Conservation (phyloP, 192 early-diverging fungal genomes). For the Piromyces finnis region DNA sequence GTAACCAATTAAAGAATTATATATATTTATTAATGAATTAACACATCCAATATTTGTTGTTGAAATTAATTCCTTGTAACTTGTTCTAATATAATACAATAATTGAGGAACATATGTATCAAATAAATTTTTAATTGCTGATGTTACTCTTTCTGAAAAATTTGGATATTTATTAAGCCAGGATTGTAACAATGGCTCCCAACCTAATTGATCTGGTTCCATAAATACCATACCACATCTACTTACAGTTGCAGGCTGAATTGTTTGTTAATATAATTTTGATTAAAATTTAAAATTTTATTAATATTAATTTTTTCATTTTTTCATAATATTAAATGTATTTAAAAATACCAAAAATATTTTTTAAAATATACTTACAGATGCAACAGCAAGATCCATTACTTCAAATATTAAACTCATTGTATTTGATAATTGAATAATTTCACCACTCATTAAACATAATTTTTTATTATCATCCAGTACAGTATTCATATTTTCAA, state of each 20-base stretch:
- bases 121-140: conserved; percentile 18
- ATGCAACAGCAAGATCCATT: conserved; percentile 47
- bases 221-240: not conserved
- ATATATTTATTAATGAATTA: conserved; percentile 24
- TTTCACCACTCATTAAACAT: conserved; percentile 43
- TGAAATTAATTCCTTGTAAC: conserved; percentile 38
- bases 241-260: not conserved
- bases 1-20: conserved; percentile 24
- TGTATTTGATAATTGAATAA: conserved; percentile 45
- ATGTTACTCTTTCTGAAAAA: conserved; percentile 5
- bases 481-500: conserved; percentile 26
- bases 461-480: conserved; percentile 46
- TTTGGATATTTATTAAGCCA: conserved; percentile 11
- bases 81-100: conserved; percentile 15
- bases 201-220: not conserved
- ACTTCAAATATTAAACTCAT: conserved; percentile 47
- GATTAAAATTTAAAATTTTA: too few species aligned
- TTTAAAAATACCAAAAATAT: too few species aligned
- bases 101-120: conserved; percentile 15
- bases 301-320: not conserved
- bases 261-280: too few species aligned
- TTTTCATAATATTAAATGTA: too few species aligned
- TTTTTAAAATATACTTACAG: conserved; percentile 8
- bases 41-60: conserved; percentile 40
- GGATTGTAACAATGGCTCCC: not conserved